phyloP scores from a whole-genome alignment of 345 rosid genomes.

The Gossypium herbaceum region DNA sequence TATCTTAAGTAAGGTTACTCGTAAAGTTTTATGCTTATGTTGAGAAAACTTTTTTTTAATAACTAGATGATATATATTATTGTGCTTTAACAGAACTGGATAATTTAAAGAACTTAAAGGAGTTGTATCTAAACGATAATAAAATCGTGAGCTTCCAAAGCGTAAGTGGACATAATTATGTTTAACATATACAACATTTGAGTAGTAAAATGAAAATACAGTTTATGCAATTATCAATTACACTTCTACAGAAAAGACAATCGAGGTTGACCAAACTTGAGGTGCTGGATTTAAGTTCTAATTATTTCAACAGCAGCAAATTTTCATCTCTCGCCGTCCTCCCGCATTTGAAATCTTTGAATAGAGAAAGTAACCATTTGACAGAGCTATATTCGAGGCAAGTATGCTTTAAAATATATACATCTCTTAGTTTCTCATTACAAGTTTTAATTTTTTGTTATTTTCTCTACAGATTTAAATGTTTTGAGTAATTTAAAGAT shows the following conservation, averaged over 20 bases:
- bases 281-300: not conserved
- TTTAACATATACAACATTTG: not conserved
- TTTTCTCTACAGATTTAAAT: not conserved
- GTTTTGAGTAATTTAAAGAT: not conserved
- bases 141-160: not conserved
- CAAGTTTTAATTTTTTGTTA: not conserved
- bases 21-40: too few relatives aligned
- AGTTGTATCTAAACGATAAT: constrained; percentile 2
- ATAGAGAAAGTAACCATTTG: not conserved
- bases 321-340: not conserved
- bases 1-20: too few relatives aligned
- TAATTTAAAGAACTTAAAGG: constrained; percentile 2
- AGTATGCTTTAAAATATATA: not conserved
- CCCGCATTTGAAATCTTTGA: not conserved
- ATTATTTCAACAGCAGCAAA: not conserved
- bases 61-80: not conserved
- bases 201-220: not conserved
- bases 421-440: not conserved
- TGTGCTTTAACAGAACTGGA: not conserved
- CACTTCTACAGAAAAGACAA: not conserved
- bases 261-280: not conserved
- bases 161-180: not conserved
- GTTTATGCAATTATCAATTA: not conserved
- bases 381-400: not conserved
- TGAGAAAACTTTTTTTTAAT: too few relatives aligned